Base-by-base conservation (phyloP, 1,139 yeast genomes). In the Arxiozyma bovina region DNA sequence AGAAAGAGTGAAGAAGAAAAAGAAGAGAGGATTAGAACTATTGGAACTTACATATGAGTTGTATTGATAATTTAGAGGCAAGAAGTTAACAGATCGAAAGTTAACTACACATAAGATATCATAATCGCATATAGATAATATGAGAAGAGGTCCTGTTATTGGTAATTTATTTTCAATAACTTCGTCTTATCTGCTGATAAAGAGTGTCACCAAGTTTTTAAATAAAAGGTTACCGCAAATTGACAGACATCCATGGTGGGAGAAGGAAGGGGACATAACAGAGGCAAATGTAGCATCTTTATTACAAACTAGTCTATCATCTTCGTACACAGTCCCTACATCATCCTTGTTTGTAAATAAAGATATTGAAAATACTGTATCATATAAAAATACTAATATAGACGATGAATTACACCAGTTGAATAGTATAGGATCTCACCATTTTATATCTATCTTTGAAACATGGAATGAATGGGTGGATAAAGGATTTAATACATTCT, bases 71-170 rank as follows among this genome's bases (percentile, higher is more conserved):
- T 11, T 27, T 27, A 27, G 11, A 27, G 8, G 9, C 11, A 34
- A 12, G 17, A 38, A 17, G 25, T 5, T 21, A 46, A 21, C 30
- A 34, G 4, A 34, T 25, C 27, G 40, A 20, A 2, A 20, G 30
- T 15, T 15, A 17, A 45, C 4, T 11, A 20, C 21, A 46, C 34
- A 12, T 21, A 43, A 21, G 9, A 21, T 22, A 15, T 12, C 9
- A 47, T 17, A 34, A 1, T 22, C 27, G n/a, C 27, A 7, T 15
- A 22, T 43, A 43, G 4, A 18, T 9, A 46, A 15, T 8, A 60
- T 58, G 63, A 55, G 58, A 17, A 58, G 63, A 40, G 54, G 52
- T 30, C 60, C 63, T 8, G 57, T 59, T 27, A 30, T 57, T 25
- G 58, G 54, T 22, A 52, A 57, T 17, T 23, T 53, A 4, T 50